These are phyloP conservation scores for Rhizoctonia solani DNA, from an alignment of 1,284 basidiomycete species.

Conservation along the genomic window DNA sequence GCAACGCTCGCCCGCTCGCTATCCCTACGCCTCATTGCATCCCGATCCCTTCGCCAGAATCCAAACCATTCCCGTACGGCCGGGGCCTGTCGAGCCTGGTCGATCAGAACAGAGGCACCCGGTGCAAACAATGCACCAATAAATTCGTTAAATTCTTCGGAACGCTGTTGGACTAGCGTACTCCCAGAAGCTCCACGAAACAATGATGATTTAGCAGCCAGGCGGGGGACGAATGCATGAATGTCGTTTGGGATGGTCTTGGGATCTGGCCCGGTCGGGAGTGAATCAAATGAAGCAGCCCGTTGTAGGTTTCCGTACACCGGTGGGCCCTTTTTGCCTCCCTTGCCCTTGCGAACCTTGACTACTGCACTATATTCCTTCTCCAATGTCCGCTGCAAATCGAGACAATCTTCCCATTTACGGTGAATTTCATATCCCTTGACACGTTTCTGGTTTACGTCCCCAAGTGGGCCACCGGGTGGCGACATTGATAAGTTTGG, in stretches of 20 bases:
- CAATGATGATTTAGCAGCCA: constrained; percentile 36
- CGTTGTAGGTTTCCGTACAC: constrained; percentile 20
- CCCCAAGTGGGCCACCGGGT: background rate
- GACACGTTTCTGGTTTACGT: constrained; percentile 11
- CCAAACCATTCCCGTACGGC: constrained; percentile 39
- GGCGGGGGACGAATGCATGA: constrained; percentile 37
- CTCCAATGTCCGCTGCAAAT: constrained; percentile 38
- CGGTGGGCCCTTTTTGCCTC: constrained; percentile 10
- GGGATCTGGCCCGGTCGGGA: constrained; percentile 38
- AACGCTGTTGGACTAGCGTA: constrained; percentile 35
- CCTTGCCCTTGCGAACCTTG: constrained; percentile 35
- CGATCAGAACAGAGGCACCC: constrained; percentile 31
- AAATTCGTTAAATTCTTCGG: constrained; percentile 38
- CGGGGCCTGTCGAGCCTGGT: constrained; percentile 33
- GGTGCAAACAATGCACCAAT: constrained; percentile 36
- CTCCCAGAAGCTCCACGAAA: constrained; percentile 36
- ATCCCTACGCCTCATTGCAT: constrained; percentile 33
- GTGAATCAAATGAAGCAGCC: constrained; percentile 39
- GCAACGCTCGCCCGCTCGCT: constrained; percentile 18
- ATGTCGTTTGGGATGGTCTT: constrained; percentile 34
- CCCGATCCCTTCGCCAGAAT: constrained; percentile 39
- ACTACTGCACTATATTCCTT: constrained; percentile 34
- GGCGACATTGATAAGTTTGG: constrained; percentile 10
- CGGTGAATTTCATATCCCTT: constrained; percentile 37
- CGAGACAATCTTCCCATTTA: constrained; percentile 41